Percentiles rank a stretch among this genome's conserved stretches.
These are phyloP conservation scores for Phlebopus sp. DNA, from an alignment of 1,284 basidiomycete genomes.

Conservation along the genomic window DNA sequence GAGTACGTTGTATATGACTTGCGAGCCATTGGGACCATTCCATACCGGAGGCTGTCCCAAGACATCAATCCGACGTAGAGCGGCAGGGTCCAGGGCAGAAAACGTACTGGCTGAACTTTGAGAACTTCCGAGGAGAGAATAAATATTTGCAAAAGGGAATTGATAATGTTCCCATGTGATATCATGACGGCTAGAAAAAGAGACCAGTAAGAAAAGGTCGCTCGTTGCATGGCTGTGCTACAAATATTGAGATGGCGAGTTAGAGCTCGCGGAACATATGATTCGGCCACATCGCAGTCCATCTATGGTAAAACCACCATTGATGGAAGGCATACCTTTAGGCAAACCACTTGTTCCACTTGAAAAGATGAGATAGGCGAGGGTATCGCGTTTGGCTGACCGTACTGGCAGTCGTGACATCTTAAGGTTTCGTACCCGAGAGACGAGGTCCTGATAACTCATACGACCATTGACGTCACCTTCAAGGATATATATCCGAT, in stretches of 20 bases:
- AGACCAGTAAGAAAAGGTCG: not conserved
- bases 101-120: slow-evolving; percentile 23
- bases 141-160: slow-evolving; percentile 43
- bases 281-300: no score
- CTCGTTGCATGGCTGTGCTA: not conserved
- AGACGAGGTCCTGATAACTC: slow-evolving; percentile 47
- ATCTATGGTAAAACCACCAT: no score
- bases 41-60: slow-evolving; percentile 37
- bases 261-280: no score
- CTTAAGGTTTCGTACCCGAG: slow-evolving; percentile 35
- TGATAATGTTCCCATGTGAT: slow-evolving; percentile 65
- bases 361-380: slow-evolving; percentile 73
- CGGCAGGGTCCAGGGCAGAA: not conserved
- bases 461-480: slow-evolving; percentile 40
- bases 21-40: slow-evolving; percentile 41
- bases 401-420: slow-evolving; percentile 43
- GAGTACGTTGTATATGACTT: slow-evolving; percentile 53
- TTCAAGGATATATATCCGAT: slow-evolving; percentile 54
- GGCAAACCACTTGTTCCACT: slow-evolving; percentile 76
- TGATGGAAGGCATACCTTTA: slow-evolving; percentile 49
- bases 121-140: slow-evolving; percentile 32
- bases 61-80: not conserved
- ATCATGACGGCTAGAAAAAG: slow-evolving; percentile 64
- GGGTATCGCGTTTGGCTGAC: slow-evolving; percentile 50
- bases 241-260: no score